These are phyloP conservation scores for Scheffersomyces spartinae DNA, from an alignment of 805 yeast species.

Conservation along the genomic window DNA sequence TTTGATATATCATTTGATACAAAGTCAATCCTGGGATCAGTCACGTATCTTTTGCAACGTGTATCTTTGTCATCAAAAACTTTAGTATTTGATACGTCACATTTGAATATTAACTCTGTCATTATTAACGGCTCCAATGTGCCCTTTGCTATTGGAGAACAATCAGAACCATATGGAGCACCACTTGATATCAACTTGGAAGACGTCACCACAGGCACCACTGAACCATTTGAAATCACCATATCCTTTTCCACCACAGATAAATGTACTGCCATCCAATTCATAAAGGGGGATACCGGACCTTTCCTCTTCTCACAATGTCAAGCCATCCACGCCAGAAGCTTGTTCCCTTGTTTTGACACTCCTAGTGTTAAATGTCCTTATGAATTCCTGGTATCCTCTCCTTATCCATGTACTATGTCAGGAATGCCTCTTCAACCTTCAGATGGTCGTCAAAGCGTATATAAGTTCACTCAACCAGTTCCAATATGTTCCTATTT, in stretches of 20 bases:
- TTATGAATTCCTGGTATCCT: conserved; percentile 13
- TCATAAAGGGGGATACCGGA: conserved; percentile 21
- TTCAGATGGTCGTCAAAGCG: too few species aligned
- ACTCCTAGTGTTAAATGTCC: conserved; percentile 22
- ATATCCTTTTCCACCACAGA: conserved; percentile 17
- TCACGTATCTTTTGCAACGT: conserved; percentile 9
- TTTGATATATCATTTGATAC: conserved; percentile 14
- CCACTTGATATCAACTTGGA: conserved; percentile 11
- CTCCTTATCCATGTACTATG: conserved; percentile 16
- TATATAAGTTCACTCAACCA: conserved; percentile 18
- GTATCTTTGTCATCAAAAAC: conserved; percentile 2
- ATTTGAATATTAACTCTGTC: conserved; percentile 10
- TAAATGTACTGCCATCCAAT: conserved; percentile 22
- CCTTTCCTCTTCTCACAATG: conserved; percentile 26
- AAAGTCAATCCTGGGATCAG: conserved; percentile 12
- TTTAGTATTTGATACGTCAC: conserved; percentile 17
- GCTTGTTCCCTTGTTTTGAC: conserved; percentile 25
- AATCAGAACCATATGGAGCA: conserved; percentile 14
- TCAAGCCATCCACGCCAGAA: conserved; percentile 24
- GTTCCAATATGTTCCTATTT: conserved; percentile 25
- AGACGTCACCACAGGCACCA: not conserved
- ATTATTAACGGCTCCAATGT: conserved; percentile 9
- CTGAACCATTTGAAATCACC: conserved; percentile 5
- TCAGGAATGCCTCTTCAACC: conserved; percentile 16
- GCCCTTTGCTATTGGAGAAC: conserved; percentile 5